These are phyloP conservation scores for Cordyceps pruinosa DNA, from an alignment of 2,329 filamentous ascomycete genomes.

Conservation along the genomic window DNA sequence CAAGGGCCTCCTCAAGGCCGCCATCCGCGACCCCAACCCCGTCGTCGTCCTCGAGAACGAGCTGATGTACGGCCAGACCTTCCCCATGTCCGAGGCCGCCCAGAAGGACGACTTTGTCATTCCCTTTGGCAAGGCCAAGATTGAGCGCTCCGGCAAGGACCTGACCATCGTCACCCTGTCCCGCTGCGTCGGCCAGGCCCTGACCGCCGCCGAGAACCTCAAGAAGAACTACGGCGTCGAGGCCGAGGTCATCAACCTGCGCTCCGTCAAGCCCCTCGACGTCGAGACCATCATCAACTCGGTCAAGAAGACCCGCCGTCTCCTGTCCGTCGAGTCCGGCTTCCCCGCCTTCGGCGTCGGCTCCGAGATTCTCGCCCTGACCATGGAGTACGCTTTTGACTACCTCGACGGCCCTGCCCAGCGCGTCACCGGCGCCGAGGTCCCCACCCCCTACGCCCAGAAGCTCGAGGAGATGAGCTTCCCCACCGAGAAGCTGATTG, in stretches of 20 bases:
- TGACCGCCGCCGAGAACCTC: conserved; percentile 80
- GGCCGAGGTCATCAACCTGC: conserved; percentile 94
- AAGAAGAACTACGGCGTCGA: conserved; percentile 97
- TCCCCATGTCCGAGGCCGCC: conserved; percentile 95
- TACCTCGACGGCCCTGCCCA: conserved; percentile 92
- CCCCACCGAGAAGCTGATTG: conserved; percentile 83
- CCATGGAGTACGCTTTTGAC: conserved; percentile 98
- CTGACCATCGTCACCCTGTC: conserved; percentile 92
- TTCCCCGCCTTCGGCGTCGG: conserved; percentile 93
- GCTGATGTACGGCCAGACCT: conserved; percentile 83
- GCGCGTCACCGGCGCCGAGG: conserved; percentile 92
- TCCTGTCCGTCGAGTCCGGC: conserved; percentile 88
- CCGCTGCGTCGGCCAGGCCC: conserved; percentile 87
- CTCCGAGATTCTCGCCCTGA: conserved; percentile 85
- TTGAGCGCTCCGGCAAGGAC: conserved; percentile 93
- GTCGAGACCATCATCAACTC: conserved; percentile 93
- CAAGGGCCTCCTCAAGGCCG: conserved; percentile 95
- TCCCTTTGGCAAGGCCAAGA: conserved; percentile 98
- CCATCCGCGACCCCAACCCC: conserved; percentile 96
- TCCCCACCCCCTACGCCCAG: conserved; percentile 90
- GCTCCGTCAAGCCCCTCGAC: conserved; percentile 94
- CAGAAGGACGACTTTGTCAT: conserved; percentile 96
- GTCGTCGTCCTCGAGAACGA: conserved; percentile 89
- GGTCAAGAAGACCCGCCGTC: conserved; percentile 94
- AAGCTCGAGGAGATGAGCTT: conserved; percentile 93